Percentiles rank a stretch among this genome's conserved stretches.
These are phyloP conservation scores for Triticum aestivum DNA, from an alignment of 176 grass and related monocot species.

Conservation along the genomic window IWGSC_CS_RefSeq_v2.1 NC_057811.1:265791587-265792086, in stretches of 20 bases:
- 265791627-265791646: conserved; percentile 31
- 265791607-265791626: conserved; percentile 40
- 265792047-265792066: conserved; percentile 38
- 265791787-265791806: conserved; percentile 29
- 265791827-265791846: conserved; percentile 40
- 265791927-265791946: conserved; percentile 35
- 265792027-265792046: conserved; percentile 37
- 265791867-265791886: conserved; percentile 32
- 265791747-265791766: conserved; percentile 24
- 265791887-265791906: conserved; percentile 33
- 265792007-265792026: conserved; percentile 47
- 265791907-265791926: conserved; percentile 35
- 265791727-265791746: conserved; percentile 42
- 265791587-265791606: conserved; percentile 20
- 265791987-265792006: conserved; percentile 55
- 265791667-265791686: conserved; percentile 48
- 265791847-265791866: conserved; percentile 29
- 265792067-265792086: conserved; percentile 53
- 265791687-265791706: conserved; percentile 38
- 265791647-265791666: conserved; percentile 4
- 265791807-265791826: conserved; percentile 44
- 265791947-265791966: conserved; percentile 54
- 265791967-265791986: conserved; percentile 43
- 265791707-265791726: conserved; percentile 32
- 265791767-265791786: conserved; percentile 26